These are phyloP conservation scores for Monosporascus sp. DNA, from an alignment of 2,329 filamentous ascomycete species.

Conservation along the genomic window DNA sequence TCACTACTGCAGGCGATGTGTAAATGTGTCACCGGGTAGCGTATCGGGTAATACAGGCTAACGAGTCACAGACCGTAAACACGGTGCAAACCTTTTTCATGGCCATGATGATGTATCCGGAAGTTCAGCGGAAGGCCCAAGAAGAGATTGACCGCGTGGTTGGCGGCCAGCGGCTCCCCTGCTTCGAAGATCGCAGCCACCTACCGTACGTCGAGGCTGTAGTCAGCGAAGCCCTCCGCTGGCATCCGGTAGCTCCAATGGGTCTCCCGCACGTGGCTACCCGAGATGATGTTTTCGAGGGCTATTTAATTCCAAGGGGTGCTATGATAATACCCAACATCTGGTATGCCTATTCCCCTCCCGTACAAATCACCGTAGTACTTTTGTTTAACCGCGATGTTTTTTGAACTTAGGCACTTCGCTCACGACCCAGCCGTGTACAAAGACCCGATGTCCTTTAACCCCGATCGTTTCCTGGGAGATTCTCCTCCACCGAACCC, in stretches of 20 bases:
- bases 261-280: constrained; percentile 5
- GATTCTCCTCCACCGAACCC: constrained; percentile 3
- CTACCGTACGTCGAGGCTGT: constrained; percentile 41
- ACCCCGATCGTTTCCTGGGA: constrained; percentile 12
- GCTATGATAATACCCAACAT: constrained; percentile 9
- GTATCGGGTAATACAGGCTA: too few species aligned
- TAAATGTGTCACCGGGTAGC: too few species aligned
- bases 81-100: constrained; percentile 22
- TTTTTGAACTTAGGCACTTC: not conserved
- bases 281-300: constrained; percentile 8
- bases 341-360: constrained; percentile 5
- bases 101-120: constrained; percentile 36
- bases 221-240: constrained; percentile 42
- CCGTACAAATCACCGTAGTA: too few species aligned
- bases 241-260: constrained; percentile 26
- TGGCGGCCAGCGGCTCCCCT: constrained; percentile 39
- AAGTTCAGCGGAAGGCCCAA: constrained; percentile 41
- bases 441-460: constrained; percentile 6
- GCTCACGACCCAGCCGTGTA: constrained; percentile 7
- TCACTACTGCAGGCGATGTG: too few species aligned
- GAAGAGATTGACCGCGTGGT: constrained; percentile 42
- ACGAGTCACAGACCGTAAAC: not conserved
- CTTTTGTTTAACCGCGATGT: too few species aligned
- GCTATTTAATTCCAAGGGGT: constrained; percentile 14
- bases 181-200: constrained; percentile 36